Evolutionary conservation across 202 grass and related monocot species (phyloP), one percentile per base, ranked within the genome.

Genomic region (Dendrocalamus latiflorus): DNA sequence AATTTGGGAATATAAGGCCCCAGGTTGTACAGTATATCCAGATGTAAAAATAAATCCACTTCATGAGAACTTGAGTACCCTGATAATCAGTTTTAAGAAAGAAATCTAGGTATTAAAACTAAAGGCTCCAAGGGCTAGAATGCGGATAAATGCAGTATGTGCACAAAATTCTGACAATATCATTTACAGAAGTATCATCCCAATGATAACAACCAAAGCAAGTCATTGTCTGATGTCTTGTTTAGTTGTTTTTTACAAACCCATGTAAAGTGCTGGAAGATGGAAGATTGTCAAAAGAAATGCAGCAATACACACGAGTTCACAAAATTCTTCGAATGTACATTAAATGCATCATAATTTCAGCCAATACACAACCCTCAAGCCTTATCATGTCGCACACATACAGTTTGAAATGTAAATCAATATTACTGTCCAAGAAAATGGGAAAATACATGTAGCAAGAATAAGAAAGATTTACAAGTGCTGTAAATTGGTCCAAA

Each of bases 251-350:
- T 63, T 17, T 54, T 15, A 78, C 15, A 85, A 71, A 71, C 55
- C 22, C 48, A 37, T 21, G 55, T 16, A 34, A 72, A 34, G 7
- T 85, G 30, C 24, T 72, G 56, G 34, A 56, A 62, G 51, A 59
- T 81, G 70, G 16, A n/a, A 80, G 43, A 54, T 79, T 43, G 57
- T 55, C 43, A 38, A 79, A 36, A 45, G 16, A 76, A 83, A 56
- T 45, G 18, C 22, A 65, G 11, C 39, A 79, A 55, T 65, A 72
- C 9, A n/a, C 20, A 64, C 1, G 37, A 80, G 21, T 69, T 80
- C 34, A 41, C 1, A 8, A n/a, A 38, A 55, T 64, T 59, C n/a
- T 24, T 64, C 25, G 3, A 54, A 13, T 54, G 25, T 20, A 73
- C 44, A 49, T 15, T 21, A 50, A 53, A 55, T 34, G 30, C 17